Evolutionary conservation across 2,329 filamentous ascomycete genomes (phyloP), one percentile per base, ranked within the genome.

Genomic region (Penicillium sp.): DNA sequence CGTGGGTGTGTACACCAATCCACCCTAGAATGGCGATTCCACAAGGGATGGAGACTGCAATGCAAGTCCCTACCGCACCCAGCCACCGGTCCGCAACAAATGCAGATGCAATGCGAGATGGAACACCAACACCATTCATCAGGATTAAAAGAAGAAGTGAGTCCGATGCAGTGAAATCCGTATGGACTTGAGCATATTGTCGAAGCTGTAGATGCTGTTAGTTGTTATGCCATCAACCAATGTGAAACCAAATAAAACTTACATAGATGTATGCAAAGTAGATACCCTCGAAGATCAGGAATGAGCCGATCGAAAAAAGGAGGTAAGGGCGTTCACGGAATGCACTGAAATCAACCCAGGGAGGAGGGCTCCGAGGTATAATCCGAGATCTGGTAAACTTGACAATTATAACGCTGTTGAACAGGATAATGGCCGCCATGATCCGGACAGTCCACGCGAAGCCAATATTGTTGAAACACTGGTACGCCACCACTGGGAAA

Each of bases 331-430:
- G 14, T 65, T 62, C 26, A 66, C 56, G 4, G 66, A 71, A 29
- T 69, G 62, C 2, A 87, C 81, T 1, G 74, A 79, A 3, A 79
- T 78, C 85, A 85, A 88, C 54, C 76, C 77, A 1, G 82, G 71
- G 8, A 86, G 76, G 2, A 83, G 83, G n/a, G 83, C 71, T 55
- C 45, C 64, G 58, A 37, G 64, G 58, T 50, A 70, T 51, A 9
- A 86, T 69, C 9, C 82, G 72, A 4, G 77, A 72, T 47, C 70
- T 73, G 11, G 75, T 67, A 10, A 78, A 67, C 20, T 32, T 29
- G 0, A 74, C 61, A 32, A 66, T 64, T 2, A 66, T 55, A 2
- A 75, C 59, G 0, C 70, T 60, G 1, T 65, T 69, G 13, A 63
- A 72, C 5, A 80, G 58, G 26, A 78, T 71, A 22, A 82, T 70